Evolutionary conservation across 371 early-diverging fungal species (phyloP).

Genomic region (Sporodiniella umbellata): DNA sequence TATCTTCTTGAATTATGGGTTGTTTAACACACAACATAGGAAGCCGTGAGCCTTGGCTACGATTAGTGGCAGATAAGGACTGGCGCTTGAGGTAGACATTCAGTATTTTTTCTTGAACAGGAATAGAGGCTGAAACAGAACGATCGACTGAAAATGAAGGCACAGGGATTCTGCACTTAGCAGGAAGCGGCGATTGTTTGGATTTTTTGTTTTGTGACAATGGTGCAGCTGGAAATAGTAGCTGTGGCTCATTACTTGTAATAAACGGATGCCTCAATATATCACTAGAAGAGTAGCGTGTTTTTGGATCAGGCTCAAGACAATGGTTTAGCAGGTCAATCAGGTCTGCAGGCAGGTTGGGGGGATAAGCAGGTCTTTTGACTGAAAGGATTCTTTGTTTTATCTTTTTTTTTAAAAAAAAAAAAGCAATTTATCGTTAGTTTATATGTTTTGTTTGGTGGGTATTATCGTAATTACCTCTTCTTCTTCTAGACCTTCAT

Average conservation of each 20-base stretch:
- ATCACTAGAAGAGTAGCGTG: slow-evolving; percentile 29
- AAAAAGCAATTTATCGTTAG: background rate
- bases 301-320: slow-evolving; percentile 34
- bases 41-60: slow-evolving; percentile 42
- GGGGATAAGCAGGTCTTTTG: slow-evolving; percentile 38
- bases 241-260: slow-evolving; percentile 35
- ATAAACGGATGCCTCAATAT: slow-evolving; percentile 43
- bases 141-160: slow-evolving; percentile 34
- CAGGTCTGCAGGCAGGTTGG: slow-evolving; percentile 31
- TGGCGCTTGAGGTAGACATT: slow-evolving; percentile 36
- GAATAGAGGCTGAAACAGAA: slow-evolving; percentile 17
- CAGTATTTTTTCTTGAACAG: slow-evolving; percentile 32
- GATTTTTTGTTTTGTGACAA: slow-evolving; percentile 16
- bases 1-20: slow-evolving; percentile 9
- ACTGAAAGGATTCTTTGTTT: slow-evolving; percentile 41
- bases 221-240: slow-evolving; percentile 30
- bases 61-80: slow-evolving; percentile 29
- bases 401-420: slow-evolving; percentile 23
- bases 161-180: slow-evolving; percentile 36
- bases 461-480: slow-evolving; percentile 20
- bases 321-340: slow-evolving; percentile 39
- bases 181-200: slow-evolving; percentile 12
- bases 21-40: slow-evolving; percentile 33
- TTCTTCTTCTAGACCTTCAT: slow-evolving; percentile 45
- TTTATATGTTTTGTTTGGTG: background rate